Evolutionary conservation across 176 grass and related monocot species (phyloP).

Genomic region (Saccharum officinarum): DNA sequence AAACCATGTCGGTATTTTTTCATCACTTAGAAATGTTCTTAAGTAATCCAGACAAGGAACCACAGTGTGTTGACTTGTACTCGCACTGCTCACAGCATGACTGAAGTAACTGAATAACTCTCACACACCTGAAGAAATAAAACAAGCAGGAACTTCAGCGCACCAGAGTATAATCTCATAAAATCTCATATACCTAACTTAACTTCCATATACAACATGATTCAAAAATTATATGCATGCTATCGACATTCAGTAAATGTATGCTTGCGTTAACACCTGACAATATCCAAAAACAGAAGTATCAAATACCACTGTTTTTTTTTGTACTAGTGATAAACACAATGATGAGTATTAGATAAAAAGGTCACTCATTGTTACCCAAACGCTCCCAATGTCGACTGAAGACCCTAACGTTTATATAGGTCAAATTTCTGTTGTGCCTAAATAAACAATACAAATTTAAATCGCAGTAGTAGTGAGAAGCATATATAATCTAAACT

Average conservation of each 20-base stretch:
- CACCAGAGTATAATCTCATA: not conserved
- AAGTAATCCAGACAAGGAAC: constrained; percentile 46
- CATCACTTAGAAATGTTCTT: constrained; percentile 57
- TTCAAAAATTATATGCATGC: not conserved
- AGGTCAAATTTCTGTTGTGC: not conserved
- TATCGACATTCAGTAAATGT: not conserved
- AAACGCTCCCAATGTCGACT: not conserved
- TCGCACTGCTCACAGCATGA: constrained; percentile 60
- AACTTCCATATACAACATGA: not conserved
- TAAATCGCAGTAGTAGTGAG: not conserved
- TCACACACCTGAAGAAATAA: constrained; percentile 45
- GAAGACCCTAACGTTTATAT: not conserved
- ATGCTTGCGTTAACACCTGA: not conserved
- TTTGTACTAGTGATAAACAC: not conserved
- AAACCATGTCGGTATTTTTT: not conserved
- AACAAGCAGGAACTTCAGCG: not conserved
- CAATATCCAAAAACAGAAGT: not conserved
- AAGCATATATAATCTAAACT: not conserved
- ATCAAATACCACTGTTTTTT: not conserved
- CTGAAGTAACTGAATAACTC: constrained; percentile 56
- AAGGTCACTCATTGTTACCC: not conserved
- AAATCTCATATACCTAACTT: not conserved
- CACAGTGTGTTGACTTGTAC: constrained; percentile 65
- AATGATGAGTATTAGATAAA: not conserved
- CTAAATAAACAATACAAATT: not conserved